Base-by-base conservation (phyloP, 257 asterid genomes). In the Solanum ossicruentum region DNA sequence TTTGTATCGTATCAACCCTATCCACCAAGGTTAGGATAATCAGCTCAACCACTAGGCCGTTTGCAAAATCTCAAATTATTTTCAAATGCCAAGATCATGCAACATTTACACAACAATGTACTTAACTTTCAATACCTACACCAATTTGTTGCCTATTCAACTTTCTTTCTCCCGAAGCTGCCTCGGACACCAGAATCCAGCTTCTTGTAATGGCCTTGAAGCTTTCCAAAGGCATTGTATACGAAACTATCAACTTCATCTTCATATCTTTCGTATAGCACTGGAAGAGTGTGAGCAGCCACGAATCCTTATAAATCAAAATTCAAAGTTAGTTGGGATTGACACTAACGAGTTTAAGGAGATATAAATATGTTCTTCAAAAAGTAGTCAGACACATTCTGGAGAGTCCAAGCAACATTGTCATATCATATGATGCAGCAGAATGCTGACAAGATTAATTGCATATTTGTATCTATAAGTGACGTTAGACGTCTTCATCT, bases 241-340 rank as follows among this genome's bases (percentile, higher is more conserved):
- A 90, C 90, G 51, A 95, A 96, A 61, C 88, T 91, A 84, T 96
- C 98, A 1, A 96, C 86, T 88, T 96, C 86, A 78, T 96, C 93
- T 10, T 95, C 97, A 18, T 96, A 95, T 91, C 87, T 88, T 70
- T 95, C 99, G 15, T 96, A 96, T 79, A 96, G 82, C 61, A 92
- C 90, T 0, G 99, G 99, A 82, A 96, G 88, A 7, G 96, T 93
- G 90, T 95, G 98, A 15, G 98, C 99, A 15, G 91, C 93, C 65
- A 96, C 88, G 85, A 95, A 93, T 89, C 98, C 98, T 94, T 51
- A 51, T 9, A 77, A 20, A 77, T 77, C 63, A 77, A 52, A 77
- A 16, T 77, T 23, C 82, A 77, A 51, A 77, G 61, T 8, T 56
- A 56, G 23, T 56, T 18, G 23, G 11, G 61, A 56, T 56, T 56